Conservation (phyloP, 163 green algal species). For the Chlamydomonas reinhardtii region DNA sequence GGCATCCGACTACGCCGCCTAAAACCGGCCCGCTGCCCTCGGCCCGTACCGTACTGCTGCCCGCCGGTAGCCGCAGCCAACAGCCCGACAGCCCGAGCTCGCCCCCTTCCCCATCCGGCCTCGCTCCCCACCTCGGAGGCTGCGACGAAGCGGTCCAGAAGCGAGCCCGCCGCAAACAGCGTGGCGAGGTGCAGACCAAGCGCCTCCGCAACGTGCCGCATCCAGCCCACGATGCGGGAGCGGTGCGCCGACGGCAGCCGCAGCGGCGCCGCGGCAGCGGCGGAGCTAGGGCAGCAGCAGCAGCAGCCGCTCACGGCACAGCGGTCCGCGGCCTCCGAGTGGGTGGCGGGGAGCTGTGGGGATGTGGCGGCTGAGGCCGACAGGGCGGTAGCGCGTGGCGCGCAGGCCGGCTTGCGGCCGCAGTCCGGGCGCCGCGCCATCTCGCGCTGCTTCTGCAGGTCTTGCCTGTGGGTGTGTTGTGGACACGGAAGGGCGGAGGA, state of each 20-base stretch:
- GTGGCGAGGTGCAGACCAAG: constrained; percentile 4
- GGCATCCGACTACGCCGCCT: no score
- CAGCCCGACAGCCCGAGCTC: no score
- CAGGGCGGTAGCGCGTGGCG: no score
- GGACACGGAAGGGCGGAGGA: no score
- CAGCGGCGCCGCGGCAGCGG: neutral
- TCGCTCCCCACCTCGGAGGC: neutral
- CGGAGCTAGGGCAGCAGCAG: neutral
- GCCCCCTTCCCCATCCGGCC: no score
- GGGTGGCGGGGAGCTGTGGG: no score
- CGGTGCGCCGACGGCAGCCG: constrained; percentile 4
- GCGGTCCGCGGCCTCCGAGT: no score
- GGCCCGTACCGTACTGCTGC: no score
- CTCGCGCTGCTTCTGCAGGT: constrained; percentile 3
- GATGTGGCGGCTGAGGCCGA: no score
- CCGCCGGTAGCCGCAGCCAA: no score
- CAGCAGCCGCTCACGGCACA: neutral
- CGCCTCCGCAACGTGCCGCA: neutral
- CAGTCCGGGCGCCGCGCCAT: neutral
- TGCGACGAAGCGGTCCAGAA: constrained; percentile 16
- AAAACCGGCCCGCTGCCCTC: no score
- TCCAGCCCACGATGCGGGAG: constrained; percentile 15
- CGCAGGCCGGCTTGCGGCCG: no score
- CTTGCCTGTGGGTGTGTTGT: neutral
- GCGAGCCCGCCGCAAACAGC: constrained; percentile 1